Percentiles rank a stretch among this genome's conserved stretches.
phyloP scores from a whole-genome alignment of 2,329 filamentous ascomycete genomes.

The Thermomyces lanuginosus region DNA sequence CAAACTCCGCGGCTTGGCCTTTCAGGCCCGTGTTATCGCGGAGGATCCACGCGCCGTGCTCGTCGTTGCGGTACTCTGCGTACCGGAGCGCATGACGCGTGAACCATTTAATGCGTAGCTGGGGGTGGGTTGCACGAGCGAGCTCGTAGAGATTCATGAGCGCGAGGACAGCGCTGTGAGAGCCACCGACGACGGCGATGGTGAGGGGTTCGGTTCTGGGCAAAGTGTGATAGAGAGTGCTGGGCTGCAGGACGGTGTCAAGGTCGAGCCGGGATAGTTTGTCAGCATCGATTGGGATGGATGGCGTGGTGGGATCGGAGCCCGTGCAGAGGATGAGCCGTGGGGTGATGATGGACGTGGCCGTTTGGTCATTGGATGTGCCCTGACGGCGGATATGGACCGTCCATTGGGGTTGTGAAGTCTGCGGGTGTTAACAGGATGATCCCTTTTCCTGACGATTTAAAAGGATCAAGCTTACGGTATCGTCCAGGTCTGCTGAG shows the following conservation, averaged over 20 bases:
- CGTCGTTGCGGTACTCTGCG: conserved; percentile 43
- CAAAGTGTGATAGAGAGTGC: conserved; percentile 29
- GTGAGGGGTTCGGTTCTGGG: conserved; percentile 21
- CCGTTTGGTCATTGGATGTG: conserved; percentile 17
- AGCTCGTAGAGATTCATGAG: conserved; percentile 44
- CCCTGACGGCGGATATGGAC: conserved; percentile 16
- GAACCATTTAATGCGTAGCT: conserved; percentile 45
- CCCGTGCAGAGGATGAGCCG: conserved; percentile 44
- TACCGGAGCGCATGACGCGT: conserved; percentile 44
- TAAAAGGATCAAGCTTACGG: conserved; percentile 11
- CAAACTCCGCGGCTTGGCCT: conserved; percentile 44
- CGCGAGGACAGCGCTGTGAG: conserved; percentile 47
- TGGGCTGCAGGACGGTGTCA: conserved; percentile 40
- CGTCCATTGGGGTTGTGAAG: conserved; percentile 19
- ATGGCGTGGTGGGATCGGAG: conserved; percentile 32
- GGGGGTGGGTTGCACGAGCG: conserved; percentile 34
- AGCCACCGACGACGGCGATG: conserved; percentile 44
- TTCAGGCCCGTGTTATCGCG: conserved; percentile 51
- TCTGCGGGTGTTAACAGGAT: conserved; percentile 10
- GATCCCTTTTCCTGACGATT: background rate
- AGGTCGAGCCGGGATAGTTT: conserved; percentile 32
- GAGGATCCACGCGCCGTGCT: too few relatives aligned
- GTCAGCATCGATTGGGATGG: conserved; percentile 23
- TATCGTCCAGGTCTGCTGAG: conserved; percentile 17
- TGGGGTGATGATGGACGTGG: too few relatives aligned